Base-by-base conservation (phyloP, 768 basidiomycete species). In the Suillus variegatus region DNA sequence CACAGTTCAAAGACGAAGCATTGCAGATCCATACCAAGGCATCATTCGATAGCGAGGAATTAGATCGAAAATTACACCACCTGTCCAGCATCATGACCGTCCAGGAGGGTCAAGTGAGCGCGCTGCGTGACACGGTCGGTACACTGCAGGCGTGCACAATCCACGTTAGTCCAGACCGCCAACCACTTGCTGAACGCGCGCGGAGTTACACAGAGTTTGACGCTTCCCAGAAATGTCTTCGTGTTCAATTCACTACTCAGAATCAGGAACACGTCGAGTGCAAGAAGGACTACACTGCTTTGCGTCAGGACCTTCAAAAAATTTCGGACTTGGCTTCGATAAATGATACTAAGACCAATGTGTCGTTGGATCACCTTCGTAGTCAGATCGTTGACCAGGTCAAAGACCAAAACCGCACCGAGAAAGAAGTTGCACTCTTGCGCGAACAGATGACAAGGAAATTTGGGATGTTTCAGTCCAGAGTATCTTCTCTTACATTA, bases 371-470 rank as follows among this genome's bases (percentile, higher is more conserved):
- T 55, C 20, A 55, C 35, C 32, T 55, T 35, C 54, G 32, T 36
- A 36, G 32, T n/a, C 20, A n/a, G 35, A n/a, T 55, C 32, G 54
- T 55, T 35, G 35, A 55, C 20, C 54, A 55, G 20, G 35, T 55
- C 54, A 55, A 55, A 36, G 54, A 55, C 6, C 54, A 55, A 13
- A 55, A 55, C 20, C 54, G 54, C 6, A 36, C 20, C 32, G 54
- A 55, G 54, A 55, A 55, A 55, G 54, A 35, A 13, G 35, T 55
- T n/a, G 35, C 35, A 55, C 54, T 55, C 54, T 55, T 55, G 36
- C 54, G 54, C 35, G 54, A 55, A 55, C 54, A 55, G 35, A 55
- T 36, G 36, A 13, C 35, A 36, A 55, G 12, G 20, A 55, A 55
- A n/a, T 55, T 55, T 36, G 54, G 36, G 20, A 35, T 6, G 20